Base-by-base conservation (phyloP, 805 yeast genomes). In the Metschnikowia dekortorum region DNA sequence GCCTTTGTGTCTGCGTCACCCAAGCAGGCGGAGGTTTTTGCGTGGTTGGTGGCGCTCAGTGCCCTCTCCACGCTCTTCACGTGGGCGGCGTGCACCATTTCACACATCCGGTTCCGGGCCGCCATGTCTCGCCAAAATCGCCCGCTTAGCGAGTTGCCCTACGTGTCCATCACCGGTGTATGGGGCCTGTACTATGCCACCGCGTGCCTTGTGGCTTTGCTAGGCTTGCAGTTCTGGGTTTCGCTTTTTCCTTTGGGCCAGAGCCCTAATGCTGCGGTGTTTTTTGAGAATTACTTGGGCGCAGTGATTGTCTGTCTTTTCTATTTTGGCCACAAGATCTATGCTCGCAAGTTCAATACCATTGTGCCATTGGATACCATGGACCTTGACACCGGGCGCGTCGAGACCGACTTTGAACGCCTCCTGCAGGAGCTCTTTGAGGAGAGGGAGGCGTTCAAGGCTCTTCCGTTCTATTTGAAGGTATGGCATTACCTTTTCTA, bases 81-180 rank as follows among this genome's bases (percentile, higher is more conserved):
- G 9, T 73, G 78, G 78, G 64, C 66, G 38, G 65, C 71, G 13
- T 71, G 73, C 53, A 68, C 74, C 50, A 53, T 69, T 22, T 66
- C 75, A 29, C 76, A 73, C 49, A 60, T 72, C 44, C 61, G 78
- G 53, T 72, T 73, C 58, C 66, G 78, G 60, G 59, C 57, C 4
- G 75, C 73, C 8, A 67, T 73, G 66, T 65, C 61, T 48, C 57
- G 58, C 52, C 81, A 45, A 52, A 79, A 79, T 28, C 67, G 76
- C 49, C 52, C 70, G 7, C 52, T 71, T 22, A 67, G 64, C 4
- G 84, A 81, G 39, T 68, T 84, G 45, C 86, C 85, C 0, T 84
- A 75, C 63, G 64, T 64, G 45, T 70, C 85, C 34, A 58, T 68
- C n/a, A 81, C 82, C 6, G 83, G 81, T 29, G 51, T 60, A 13